phyloP scores from a whole-genome alignment of 768 basidiomycete genomes.

The Heimioporus sp. region DNA sequence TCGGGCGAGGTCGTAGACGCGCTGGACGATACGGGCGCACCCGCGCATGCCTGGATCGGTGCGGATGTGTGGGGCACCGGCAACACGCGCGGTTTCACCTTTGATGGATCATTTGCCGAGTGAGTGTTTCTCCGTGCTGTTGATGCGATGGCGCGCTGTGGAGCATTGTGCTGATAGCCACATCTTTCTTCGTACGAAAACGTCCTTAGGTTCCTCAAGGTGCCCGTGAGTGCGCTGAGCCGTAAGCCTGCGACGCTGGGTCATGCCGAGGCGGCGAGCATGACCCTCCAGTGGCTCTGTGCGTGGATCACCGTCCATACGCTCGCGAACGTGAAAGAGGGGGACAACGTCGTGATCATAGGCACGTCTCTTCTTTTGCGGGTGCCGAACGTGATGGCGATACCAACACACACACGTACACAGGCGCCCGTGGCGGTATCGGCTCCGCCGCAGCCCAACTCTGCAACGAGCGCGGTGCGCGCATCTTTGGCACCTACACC shows the following conservation, averaged over 20 bases:
- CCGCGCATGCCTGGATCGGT: conserved; percentile 23
- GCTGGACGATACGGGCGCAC: conserved; percentile 20
- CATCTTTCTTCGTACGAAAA: not conserved
- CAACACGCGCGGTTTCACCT: conserved; percentile 30
- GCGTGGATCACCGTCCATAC: conserved; percentile 37
- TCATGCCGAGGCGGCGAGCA: conserved; percentile 30
- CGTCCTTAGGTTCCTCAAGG: conserved; percentile 23
- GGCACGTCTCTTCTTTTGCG: conserved; percentile 9
- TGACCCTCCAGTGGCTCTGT: conserved; percentile 34
- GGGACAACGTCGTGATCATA: conserved; percentile 34
- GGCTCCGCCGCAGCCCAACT: conserved; percentile 34
- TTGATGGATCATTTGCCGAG: conserved; percentile 35
- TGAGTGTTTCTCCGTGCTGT: conserved; percentile 8
- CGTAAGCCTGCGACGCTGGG: conserved; percentile 28
- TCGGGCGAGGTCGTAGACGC: conserved; percentile 35
- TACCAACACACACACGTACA: not conserved
- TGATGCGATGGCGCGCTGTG: too few relatives aligned
- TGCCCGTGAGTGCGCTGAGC: conserved; percentile 28
- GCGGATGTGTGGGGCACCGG: conserved; percentile 36
- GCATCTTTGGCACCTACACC: conserved; percentile 34
- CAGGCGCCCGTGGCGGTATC: conserved; percentile 35
- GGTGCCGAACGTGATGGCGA: too few relatives aligned
- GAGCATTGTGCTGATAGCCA: too few relatives aligned
- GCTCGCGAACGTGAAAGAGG: conserved; percentile 31
- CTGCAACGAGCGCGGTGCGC: conserved; percentile 30